These are phyloP conservation scores for Thelephora terrestris DNA, from an alignment of 1,284 basidiomycete species.

Conservation along the genomic window DNA sequence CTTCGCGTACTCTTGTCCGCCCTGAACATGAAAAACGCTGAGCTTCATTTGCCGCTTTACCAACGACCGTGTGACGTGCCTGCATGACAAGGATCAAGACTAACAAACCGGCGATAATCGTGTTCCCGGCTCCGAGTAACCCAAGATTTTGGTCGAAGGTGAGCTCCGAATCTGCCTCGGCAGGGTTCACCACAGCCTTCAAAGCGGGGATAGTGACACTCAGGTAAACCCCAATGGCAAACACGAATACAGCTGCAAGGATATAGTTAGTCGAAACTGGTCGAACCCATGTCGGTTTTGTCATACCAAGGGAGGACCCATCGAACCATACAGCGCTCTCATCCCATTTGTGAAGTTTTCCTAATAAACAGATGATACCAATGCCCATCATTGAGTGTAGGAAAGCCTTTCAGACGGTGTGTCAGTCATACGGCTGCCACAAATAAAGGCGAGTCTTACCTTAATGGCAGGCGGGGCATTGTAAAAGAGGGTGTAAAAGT, in stretches of 20 bases:
- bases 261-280: not conserved
- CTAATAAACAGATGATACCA: constrained; percentile 60
- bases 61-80: constrained; percentile 32
- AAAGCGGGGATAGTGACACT: constrained; percentile 71
- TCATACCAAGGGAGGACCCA: constrained; percentile 69
- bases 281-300: not conserved
- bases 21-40: constrained; percentile 33
- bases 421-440: not conserved
- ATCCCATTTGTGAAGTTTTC: constrained; percentile 78
- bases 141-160: constrained; percentile 30
- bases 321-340: constrained; percentile 91
- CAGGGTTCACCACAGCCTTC: constrained; percentile 57
- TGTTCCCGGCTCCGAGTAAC: constrained; percentile 75
- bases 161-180: constrained; percentile 41
- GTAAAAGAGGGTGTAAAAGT: constrained; percentile 85
- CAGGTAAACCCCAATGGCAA: constrained; percentile 68
- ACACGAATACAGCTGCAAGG: constrained; percentile 57
- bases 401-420: constrained; percentile 44
- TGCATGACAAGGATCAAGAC: constrained; percentile 59
- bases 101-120: constrained; percentile 64
- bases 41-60: constrained; percentile 1
- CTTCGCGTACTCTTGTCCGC: constrained; percentile 77
- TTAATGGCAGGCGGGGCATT: constrained; percentile 86
- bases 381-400: constrained; percentile 75
- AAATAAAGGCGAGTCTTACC: constrained; percentile 31